These are phyloP conservation scores for Lablab purpureus DNA, from an alignment of 306 rosid species.

Conservation along the genomic window DNA sequence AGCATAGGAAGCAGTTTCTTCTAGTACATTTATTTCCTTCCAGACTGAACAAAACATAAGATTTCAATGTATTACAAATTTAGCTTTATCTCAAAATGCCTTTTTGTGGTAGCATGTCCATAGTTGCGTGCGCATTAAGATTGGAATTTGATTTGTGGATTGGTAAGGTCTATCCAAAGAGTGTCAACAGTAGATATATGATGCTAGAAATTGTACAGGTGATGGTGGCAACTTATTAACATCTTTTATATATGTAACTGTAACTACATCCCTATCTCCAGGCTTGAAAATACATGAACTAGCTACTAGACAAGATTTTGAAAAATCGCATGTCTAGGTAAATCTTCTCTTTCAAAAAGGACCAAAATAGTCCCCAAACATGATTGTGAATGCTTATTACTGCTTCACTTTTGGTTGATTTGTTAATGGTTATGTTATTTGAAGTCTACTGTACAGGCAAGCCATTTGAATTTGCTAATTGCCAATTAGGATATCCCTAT, in stretches of 20 bases:
- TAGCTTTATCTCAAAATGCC: neutral
- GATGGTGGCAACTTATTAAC: neutral
- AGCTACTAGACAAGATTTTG: neutral
- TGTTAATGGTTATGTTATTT: neutral
- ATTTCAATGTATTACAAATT: neutral
- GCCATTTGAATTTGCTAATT: neutral
- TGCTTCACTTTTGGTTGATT: neutral
- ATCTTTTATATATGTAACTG: neutral
- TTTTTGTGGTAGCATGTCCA: neutral
- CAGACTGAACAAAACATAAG: neutral
- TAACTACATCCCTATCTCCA: neutral
- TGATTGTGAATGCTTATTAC: neutral
- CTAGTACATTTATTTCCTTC: conserved; percentile 29
- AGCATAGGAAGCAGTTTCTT: conserved; percentile 17
- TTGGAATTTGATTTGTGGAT: neutral
- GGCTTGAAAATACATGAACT: neutral
- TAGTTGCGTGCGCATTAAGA: neutral
- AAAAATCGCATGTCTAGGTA: conserved; percentile 4
- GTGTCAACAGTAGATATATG: neutral
- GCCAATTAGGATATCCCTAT: neutral
- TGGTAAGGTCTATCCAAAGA: neutral
- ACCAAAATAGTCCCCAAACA: neutral
- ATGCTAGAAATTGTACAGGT: neutral
- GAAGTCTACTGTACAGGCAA: neutral
- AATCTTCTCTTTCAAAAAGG: neutral